A percentile compares a stretch with the other conserved stretches of the same genome.
phyloP scores from a whole-genome alignment of 106 monocot genomes.

The Acorus calamus region DNA sequence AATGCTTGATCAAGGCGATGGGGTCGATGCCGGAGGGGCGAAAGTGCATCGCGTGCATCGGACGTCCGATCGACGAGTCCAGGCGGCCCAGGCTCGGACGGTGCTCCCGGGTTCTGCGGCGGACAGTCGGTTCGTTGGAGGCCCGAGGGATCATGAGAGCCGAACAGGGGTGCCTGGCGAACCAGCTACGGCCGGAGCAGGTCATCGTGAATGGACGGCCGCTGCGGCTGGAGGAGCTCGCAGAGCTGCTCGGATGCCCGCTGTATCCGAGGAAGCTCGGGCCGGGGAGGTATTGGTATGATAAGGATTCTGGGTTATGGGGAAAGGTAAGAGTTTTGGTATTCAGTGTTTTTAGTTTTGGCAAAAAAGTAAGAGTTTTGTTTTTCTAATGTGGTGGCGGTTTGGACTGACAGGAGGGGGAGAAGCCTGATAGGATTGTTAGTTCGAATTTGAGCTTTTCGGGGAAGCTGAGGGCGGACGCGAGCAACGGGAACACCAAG shows the following conservation, averaged over 20 bases:
- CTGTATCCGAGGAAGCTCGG: conserved; percentile 79
- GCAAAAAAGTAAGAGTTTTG: no score
- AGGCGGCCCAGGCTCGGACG: conserved; percentile 69
- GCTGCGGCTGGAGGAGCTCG: conserved; percentile 73
- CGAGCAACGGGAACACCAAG: conserved; percentile 84
- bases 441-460: conserved; percentile 82
- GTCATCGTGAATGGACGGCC: conserved; percentile 74
- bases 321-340: conserved; percentile 53
- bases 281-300: conserved; percentile 96
- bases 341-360: background rate
- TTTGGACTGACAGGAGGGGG: conserved; percentile 49
- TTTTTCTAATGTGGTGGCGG: background rate
- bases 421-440: conserved; percentile 75
- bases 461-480: conserved; percentile 62
- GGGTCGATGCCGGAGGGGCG: conserved; percentile 97
- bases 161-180: conserved; percentile 82
- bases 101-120: conserved; percentile 48
- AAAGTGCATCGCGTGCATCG: conserved; percentile 86
- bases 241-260: conserved; percentile 69
- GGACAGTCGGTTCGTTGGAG: conserved; percentile 68
- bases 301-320: conserved; percentile 95
- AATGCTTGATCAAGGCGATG: conserved; percentile 82
- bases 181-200: conserved; percentile 82
- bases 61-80: conserved; percentile 64
- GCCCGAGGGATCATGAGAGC: conserved; percentile 87